These are phyloP conservation scores for Fagopyrum tataricum DNA, from an alignment of 148 eudicot genomes.

Conservation along the genomic window DNA sequence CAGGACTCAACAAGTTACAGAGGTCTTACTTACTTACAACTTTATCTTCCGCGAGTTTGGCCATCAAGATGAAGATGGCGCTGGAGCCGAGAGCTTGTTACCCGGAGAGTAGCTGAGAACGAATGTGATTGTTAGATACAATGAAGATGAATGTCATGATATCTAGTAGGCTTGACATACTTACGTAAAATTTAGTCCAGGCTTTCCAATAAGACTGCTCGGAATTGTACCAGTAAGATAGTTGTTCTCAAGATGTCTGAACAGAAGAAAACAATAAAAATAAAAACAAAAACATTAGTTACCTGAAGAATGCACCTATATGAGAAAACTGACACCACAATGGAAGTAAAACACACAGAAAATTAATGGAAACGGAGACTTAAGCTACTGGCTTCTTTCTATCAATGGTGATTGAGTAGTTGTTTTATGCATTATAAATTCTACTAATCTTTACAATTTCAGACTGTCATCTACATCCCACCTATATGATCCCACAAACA, in stretches of 20 bases:
- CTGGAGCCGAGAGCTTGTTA: constrained; percentile 38
- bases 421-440: not conserved
- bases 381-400: not conserved
- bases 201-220: constrained; percentile 40
- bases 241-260: constrained; percentile 76
- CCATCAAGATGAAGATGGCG: constrained; percentile 20
- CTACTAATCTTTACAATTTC: not conserved
- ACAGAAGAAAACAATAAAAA: not conserved
- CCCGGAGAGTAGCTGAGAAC: constrained; percentile 59
- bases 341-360: not conserved
- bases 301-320: not conserved
- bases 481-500: not conserved
- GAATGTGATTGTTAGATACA: constrained; percentile 14
- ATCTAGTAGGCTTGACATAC: constrained; percentile 11
- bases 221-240: constrained; percentile 69
- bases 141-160: constrained; percentile 2
- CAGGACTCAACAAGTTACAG: not conserved
- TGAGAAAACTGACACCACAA: not conserved
- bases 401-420: not conserved
- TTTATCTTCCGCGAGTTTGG: not conserved
- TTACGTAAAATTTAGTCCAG: constrained; percentile 73
- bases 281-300: not conserved
- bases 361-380: not conserved
- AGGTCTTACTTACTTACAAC: constrained; percentile 8
- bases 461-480: not conserved